Evolutionary conservation across 164 flowering plant species (phyloP).

Genomic region (Vitis cinerea): DNA sequence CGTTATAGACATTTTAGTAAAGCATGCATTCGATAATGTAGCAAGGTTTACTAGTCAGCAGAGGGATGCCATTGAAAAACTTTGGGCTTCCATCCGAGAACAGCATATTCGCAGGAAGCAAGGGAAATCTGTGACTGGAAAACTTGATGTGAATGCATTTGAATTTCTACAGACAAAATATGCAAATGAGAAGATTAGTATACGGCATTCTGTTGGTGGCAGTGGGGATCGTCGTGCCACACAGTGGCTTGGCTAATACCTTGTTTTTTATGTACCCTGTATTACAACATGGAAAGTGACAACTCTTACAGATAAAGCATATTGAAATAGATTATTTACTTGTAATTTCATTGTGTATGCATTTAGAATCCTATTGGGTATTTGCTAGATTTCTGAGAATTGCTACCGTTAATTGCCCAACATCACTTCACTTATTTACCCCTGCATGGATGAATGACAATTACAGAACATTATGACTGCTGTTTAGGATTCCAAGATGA

Average conservation of each 20-base stretch:
- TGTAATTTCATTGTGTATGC: neutral
- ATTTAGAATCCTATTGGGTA: neutral
- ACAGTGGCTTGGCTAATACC: conserved; percentile 82
- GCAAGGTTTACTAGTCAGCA: conserved; percentile 73
- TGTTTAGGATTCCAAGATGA: no score
- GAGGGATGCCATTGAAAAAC: conserved; percentile 79
- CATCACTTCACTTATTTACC: no score
- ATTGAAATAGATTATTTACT: conserved; percentile 1
- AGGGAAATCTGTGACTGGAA: conserved; percentile 89
- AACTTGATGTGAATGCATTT: conserved; percentile 89
- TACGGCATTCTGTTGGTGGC: conserved; percentile 81
- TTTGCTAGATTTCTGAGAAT: no score
- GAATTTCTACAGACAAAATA: conserved; percentile 88
- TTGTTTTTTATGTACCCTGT: neutral
- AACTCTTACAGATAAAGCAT: neutral
- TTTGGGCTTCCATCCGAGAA: conserved; percentile 84
- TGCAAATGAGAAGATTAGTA: conserved; percentile 85
- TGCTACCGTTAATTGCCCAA: no score
- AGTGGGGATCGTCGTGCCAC: conserved; percentile 64
- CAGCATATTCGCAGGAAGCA: conserved; percentile 80
- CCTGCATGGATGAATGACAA: no score
- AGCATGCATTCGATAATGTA: conserved; percentile 84
- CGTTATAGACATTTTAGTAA: conserved; percentile 81
- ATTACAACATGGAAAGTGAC: neutral
- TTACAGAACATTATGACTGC: no score